Evolutionary conservation across 2,329 filamentous ascomycete genomes (phyloP), one percentile per base, ranked within the genome.

Genomic region (Colletotrichum sp.): DNA sequence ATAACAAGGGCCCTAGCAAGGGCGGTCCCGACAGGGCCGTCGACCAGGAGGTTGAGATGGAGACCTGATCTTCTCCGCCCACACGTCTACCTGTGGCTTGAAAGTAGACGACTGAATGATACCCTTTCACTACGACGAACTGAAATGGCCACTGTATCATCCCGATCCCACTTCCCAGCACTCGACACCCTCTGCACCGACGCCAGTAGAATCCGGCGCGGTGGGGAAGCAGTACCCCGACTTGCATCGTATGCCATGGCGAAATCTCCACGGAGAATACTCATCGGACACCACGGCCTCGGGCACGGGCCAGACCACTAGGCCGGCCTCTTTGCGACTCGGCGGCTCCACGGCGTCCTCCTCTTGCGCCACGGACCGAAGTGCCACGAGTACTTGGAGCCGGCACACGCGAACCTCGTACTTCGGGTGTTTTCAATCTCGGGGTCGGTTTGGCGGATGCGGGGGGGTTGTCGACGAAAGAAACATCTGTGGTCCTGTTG

Each of bases 381-480:
- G 82, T 77, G 31, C 85, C 86, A 34, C 88, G 85, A 29, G 79
- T 81, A 16, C 84, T 79, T 8, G 86, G 83, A 21, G 84, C 83
- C 8, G 87, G 86, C 9, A 89, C 80, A 55, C 87, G 87, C 11
- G 89, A 89, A 72, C 78, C 59, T 69, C 80, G 72, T 11, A 80
- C 66, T 62, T 81, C 85, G 8, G 87, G 82, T 8, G 83, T 85
- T 33, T 84, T 81, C 76, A 86, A 87, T 74, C 85, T 89, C 9
- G 85, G 82, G 7, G 84, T 84, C 31, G 87, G 81, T 78, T 87
- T 91, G 29, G 87, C 87, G 16, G 89, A 84, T n/a, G 86, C 85
- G 3, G 89, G 84, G 9, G 95, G 96, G 78, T 98, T 94, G 38
- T 98, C 95, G 70, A 98, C 91, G 80, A 98, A 98, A 2, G 94